Percentiles rank a stretch among this genome's conserved stretches.
phyloP scores from a whole-genome alignment of 495 filamentous ascomycete species.

The Talaromyces proteolyticus region DNA sequence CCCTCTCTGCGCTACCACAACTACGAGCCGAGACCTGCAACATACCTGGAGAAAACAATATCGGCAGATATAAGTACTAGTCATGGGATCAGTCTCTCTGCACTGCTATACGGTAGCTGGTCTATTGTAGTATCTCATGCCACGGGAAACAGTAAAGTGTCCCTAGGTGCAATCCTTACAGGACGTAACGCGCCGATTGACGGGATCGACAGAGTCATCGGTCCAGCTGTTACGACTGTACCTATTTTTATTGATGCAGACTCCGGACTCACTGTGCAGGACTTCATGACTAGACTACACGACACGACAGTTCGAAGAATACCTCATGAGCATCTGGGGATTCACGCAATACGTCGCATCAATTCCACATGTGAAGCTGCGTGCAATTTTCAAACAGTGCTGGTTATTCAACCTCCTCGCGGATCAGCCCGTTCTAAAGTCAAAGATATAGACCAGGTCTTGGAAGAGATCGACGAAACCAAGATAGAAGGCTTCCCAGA shows the following conservation, averaged over 20 bases:
- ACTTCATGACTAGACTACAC: conserved; percentile 38
- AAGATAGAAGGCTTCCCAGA: background rate
- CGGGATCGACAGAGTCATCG: conserved; percentile 25
- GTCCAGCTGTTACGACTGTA: conserved; percentile 28
- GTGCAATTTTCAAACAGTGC: conserved; percentile 32
- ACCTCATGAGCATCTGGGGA: conserved; percentile 50
- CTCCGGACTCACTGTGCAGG: background rate
- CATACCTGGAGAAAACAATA: background rate
- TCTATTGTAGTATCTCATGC: conserved; percentile 22
- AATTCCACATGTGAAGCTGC: conserved; percentile 17
- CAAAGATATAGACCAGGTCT: background rate
- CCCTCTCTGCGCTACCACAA: conserved; percentile 37
- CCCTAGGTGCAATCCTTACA: conserved; percentile 22
- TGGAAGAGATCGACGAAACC: conserved; percentile 4
- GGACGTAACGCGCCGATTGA: conserved; percentile 27
- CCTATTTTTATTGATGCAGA: conserved; percentile 6
- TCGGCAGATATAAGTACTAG: conserved; percentile 12
- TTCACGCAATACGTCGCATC: conserved; percentile 39
- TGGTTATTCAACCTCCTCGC: conserved; percentile 15
- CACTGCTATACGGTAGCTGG: conserved; percentile 38
- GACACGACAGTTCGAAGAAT: conserved; percentile 36
- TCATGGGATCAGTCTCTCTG: conserved; percentile 6
- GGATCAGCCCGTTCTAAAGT: background rate
- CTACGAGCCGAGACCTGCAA: conserved; percentile 26
- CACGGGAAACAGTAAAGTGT: conserved; percentile 20